Base-by-base conservation (phyloP, 345 rosid genomes). In the Syzygium grande region DNA sequence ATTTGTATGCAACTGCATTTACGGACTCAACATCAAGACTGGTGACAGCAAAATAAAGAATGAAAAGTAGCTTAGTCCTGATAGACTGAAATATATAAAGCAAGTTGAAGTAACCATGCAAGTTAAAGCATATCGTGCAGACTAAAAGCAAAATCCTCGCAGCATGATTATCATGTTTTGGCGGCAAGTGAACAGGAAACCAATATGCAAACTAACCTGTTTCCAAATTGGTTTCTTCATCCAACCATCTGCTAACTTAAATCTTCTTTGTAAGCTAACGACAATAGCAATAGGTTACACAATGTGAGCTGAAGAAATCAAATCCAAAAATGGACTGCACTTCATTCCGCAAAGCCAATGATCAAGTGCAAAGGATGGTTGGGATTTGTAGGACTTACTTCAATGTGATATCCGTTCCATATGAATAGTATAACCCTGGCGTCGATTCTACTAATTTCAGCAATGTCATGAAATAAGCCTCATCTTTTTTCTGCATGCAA, bases 391-490 rank as follows among this genome's bases (percentile, higher is more conserved):
- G 88, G 86, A 61, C 88, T 92, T 96, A 97, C 99, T 97, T 96
- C 90, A 97, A 87, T 63, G 99, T 97, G 87, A 97, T 91, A 93
- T 97, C 99, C n/a, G 98, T 94, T 89, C 92, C 95, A 84, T 95
- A 97, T 43, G 99, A 97, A 88, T 90, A 96, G 92, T 96, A 95
- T 91, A 97, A 90, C 88, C 99, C 99, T 12, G 99, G 99, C 63
- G 95, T 93, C 87, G 93, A 88, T 92, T 97, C 99, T 89, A 97
- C 96, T 78, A 90, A 86, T 88, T 89, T 95, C 93, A 97, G 91
- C 89, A 97, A 90, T 89, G 94, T 91, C 96, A 89, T 92, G 86
- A 94, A 96, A 93, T 95, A 94, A 23, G 94, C 88, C 92, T 97
- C 99, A 46, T 96, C 99, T 49, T 88, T 94, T 93, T 95, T 96